Conservation (phyloP, 768 basidiomycete species). For the Mrakia frigida region DNA sequence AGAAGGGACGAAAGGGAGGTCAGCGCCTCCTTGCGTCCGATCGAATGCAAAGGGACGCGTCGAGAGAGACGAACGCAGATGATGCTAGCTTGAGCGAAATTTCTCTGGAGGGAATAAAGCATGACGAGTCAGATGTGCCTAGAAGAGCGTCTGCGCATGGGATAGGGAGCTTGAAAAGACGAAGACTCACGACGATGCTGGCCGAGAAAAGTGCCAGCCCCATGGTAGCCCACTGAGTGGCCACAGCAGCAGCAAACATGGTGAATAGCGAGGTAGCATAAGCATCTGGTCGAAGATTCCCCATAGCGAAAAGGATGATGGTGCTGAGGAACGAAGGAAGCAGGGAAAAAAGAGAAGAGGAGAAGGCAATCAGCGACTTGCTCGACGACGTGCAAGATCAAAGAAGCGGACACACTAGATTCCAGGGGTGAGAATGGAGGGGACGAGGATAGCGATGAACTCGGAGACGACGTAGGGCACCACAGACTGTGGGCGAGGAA, state of each 20-base stretch:
- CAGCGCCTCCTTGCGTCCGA: not conserved
- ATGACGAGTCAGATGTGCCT: not conserved
- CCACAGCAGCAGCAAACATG: slow-evolving; percentile 44
- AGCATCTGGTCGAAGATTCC: slow-evolving; percentile 43
- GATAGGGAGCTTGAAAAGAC: not conserved
- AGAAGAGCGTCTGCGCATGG: too few relatives aligned
- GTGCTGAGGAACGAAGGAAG: not conserved
- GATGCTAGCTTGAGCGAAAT: slow-evolving; percentile 19
- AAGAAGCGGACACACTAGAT: slow-evolving; percentile 33
- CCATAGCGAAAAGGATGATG: slow-evolving; percentile 35
- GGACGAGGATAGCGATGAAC: slow-evolving; percentile 46
- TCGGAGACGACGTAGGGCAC: slow-evolving; percentile 47
- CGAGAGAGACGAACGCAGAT: not conserved
- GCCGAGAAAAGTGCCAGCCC: slow-evolving; percentile 41
- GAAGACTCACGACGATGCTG: slow-evolving; percentile 35
- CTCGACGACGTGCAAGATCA: too few relatives aligned
- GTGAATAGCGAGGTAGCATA: slow-evolving; percentile 45
- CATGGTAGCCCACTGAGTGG: slow-evolving; percentile 34
- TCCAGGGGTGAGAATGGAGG: slow-evolving; percentile 44
- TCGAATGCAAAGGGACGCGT: not conserved
- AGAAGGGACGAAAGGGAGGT: too few relatives aligned
- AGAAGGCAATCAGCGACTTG: slow-evolving; percentile 37
- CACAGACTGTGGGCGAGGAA: slow-evolving; percentile 37
- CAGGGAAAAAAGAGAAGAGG: slow-evolving; percentile 32
- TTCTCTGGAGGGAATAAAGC: not conserved